Conservation (phyloP, 2,329 filamentous ascomycete genomes). For the Arthrobotrys conoides region DNA sequence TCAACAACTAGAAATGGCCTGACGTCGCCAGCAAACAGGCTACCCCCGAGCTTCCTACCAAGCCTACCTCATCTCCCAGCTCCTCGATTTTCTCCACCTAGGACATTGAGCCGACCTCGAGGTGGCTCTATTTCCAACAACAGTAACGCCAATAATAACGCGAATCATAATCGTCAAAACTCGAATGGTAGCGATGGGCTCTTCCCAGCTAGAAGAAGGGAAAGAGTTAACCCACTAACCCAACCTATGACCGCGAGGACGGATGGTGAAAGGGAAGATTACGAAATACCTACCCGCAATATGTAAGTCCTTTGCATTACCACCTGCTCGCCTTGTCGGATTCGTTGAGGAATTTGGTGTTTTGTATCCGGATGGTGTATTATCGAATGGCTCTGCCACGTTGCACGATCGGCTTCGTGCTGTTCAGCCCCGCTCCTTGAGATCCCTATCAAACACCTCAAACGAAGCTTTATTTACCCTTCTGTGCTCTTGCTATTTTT, state of each 20-base stretch:
- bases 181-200: slow-evolving; percentile 38
- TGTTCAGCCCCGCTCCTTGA: not conserved
- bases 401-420: not conserved
- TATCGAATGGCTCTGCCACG: not conserved
- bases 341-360: too few species aligned
- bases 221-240: slow-evolving; percentile 37
- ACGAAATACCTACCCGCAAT: slow-evolving; percentile 52
- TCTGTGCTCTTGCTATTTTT: too few species aligned
- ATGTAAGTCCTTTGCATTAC: slow-evolving; percentile 42
- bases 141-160: slow-evolving; percentile 26
- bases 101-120: slow-evolving; percentile 40
- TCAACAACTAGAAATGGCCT: slow-evolving; percentile 27
- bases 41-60: slow-evolving; percentile 43
- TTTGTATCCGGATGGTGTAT: not conserved
- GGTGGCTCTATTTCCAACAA: slow-evolving; percentile 36
- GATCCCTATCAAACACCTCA: not conserved
- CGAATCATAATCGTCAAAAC: slow-evolving; percentile 39
- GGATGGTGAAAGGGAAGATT: slow-evolving; percentile 53
- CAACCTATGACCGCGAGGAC: slow-evolving; percentile 41
- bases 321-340: not conserved
- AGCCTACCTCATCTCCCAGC: slow-evolving; percentile 53
- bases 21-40: slow-evolving; percentile 44
- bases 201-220: slow-evolving; percentile 37
- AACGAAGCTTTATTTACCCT: not conserved
- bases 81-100: slow-evolving; percentile 51